Evolutionary conservation across 129 eudicot genomes (phyloP).

Genomic region (carrot (Daucus carota)): DH1_v3.0 NC_030389.2:10338001-10338500

Average conservation of each 20-base stretch:
- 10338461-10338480: not conserved
- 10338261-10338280: no score
- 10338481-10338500: not conserved
- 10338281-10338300: not conserved
- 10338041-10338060: conserved; percentile 92
- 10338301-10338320: not conserved
- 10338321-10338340: conserved; percentile 56
- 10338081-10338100: conserved; percentile 86
- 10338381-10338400: conserved; percentile 84
- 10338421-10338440: conserved; percentile 82
- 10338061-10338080: conserved; percentile 79
- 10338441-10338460: not conserved
- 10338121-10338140: not conserved
- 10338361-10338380: conserved; percentile 82
- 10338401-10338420: conserved; percentile 75
- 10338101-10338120: conserved; percentile 56
- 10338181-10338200: not conserved
- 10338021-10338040: conserved; percentile 87
- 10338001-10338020: conserved; percentile 17
- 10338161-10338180: not conserved
- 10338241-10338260: not conserved
- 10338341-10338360: conserved; percentile 70
- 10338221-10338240: no score
- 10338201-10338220: not conserved
- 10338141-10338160: not conserved